Evolutionary conservation across 345 rosid genomes (phyloP).

Genomic region (Gynandropsis gynandra): DNA sequence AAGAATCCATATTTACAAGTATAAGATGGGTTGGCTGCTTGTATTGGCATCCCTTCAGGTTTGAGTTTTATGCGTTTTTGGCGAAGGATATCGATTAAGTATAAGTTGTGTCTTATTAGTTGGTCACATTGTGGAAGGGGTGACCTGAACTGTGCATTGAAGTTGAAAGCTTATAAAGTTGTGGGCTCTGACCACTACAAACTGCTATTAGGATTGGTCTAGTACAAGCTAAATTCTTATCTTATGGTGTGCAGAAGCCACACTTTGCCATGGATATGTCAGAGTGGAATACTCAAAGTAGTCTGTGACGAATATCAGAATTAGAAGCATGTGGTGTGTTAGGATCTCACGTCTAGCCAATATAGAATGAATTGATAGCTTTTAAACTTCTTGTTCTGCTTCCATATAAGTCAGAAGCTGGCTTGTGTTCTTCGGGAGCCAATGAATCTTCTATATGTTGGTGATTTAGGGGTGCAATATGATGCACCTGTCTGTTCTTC

Average conservation of each 20-base stretch:
- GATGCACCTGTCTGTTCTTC: background rate
- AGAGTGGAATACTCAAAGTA: no score
- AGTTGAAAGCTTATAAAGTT: conserved; percentile 5
- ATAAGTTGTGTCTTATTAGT: conserved; percentile 4
- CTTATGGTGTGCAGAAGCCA: no score
- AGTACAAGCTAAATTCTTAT: no score
- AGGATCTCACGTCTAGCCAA: background rate
- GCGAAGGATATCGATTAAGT: background rate
- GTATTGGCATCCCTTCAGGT: conserved; percentile 7
- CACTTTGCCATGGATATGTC: no score
- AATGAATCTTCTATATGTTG: no score
- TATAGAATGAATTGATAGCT: conserved; percentile 14
- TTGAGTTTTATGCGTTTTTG: conserved; percentile 8
- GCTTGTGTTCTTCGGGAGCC: no score
- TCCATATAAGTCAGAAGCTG: conserved; percentile 13
- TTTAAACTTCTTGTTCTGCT: background rate
- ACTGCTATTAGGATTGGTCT: no score
- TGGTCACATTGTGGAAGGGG: background rate
- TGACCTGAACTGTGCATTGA: background rate
- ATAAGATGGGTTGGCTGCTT: conserved; percentile 5
- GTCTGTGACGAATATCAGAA: no score
- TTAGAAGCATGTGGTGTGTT: no score
- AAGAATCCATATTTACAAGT: conserved; percentile 1
- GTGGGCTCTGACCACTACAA: background rate
- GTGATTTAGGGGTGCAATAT: no score